Percentiles rank a stretch among this genome's conserved stretches.
Conservation (phyloP, 1,139 yeast genomes). For the Geotrichum restrictum region DNA sequence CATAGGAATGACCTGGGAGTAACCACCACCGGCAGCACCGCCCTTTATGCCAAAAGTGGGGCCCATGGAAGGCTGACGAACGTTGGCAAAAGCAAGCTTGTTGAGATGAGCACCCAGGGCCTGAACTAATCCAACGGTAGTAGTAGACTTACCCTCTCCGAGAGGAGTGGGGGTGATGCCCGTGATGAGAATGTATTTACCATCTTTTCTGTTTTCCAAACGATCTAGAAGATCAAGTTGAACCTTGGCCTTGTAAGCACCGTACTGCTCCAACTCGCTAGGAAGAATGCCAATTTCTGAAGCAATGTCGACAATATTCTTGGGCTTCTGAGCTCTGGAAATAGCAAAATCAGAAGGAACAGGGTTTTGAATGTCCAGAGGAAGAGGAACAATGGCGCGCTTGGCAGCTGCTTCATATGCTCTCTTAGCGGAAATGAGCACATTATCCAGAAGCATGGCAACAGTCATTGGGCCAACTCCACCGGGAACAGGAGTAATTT, state of each 20-base stretch:
- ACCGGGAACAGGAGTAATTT: conserved; percentile 96
- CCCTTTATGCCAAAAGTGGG: conserved; percentile 99
- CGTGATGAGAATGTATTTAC: conserved; percentile 88
- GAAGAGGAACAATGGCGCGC: conserved; percentile 50
- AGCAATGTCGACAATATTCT: conserved; percentile 77
- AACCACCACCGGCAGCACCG: conserved; percentile 99
- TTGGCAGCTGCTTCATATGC: conserved; percentile 35
- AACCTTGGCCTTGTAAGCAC: conserved; percentile 89
- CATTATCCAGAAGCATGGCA: conserved; percentile 89
- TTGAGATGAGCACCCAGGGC: conserved; percentile 90
- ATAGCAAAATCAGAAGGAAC: conserved; percentile 95
- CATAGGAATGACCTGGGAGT: conserved; percentile 98
- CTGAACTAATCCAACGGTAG: conserved; percentile 94
- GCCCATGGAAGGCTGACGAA: conserved; percentile 98
- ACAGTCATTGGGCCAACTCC: conserved; percentile 99
- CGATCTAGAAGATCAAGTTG: conserved; percentile 70
- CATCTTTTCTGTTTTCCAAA: conserved; percentile 63
- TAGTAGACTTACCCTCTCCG: conserved; percentile 97
- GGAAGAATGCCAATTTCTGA: conserved; percentile 77
- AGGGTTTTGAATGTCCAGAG: conserved; percentile 63
- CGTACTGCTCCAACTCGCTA: conserved; percentile 84
- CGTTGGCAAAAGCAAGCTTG: conserved; percentile 87
- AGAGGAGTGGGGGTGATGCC: conserved; percentile 98
- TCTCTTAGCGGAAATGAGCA: conserved; percentile 71
- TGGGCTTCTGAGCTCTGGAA: conserved; percentile 85